Conservation (phyloP, 805 yeast species). For the Starmera quercuum region DNA sequence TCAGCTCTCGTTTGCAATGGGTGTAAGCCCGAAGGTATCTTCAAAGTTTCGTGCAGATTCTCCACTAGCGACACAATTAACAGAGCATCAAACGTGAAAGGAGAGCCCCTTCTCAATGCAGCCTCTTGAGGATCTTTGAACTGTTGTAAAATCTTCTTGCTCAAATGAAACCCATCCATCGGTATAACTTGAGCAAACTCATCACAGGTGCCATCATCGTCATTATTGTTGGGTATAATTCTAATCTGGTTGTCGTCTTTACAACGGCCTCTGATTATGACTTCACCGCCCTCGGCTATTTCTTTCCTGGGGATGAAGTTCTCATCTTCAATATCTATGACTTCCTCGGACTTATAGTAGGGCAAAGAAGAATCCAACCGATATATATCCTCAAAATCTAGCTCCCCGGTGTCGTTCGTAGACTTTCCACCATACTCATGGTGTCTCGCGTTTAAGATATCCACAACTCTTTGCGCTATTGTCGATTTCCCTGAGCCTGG, state of each 20-base stretch:
- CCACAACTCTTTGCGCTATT: slow-evolving; percentile 40
- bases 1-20: slow-evolving; percentile 7
- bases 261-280: slow-evolving; percentile 17
- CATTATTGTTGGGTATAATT: slow-evolving; percentile 2
- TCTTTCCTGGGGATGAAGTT: slow-evolving; percentile 9
- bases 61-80: slow-evolving; percentile 7
- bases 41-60: slow-evolving; percentile 9
- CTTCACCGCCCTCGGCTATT: slow-evolving; percentile 1
- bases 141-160: slow-evolving; percentile 36
- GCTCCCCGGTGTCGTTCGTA: slow-evolving; percentile 4
- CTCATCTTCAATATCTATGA: slow-evolving; percentile 13
- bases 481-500: slow-evolving; percentile 89
- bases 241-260: slow-evolving; percentile 17
- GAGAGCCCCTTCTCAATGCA: slow-evolving; percentile 68
- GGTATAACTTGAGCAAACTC: slow-evolving; percentile 42
- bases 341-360: slow-evolving; percentile 1
- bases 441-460: slow-evolving; percentile 27
- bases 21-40: slow-evolving; percentile 2
- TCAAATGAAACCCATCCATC: slow-evolving; percentile 76
- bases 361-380: slow-evolving; percentile 6
- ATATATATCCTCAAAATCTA: slow-evolving; percentile 3
- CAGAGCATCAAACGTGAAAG: slow-evolving; percentile 66
- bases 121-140: slow-evolving; percentile 54
- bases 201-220: not conserved
- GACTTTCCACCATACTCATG: slow-evolving; percentile 7